Base-by-base conservation (phyloP, 2,329 filamentous ascomycete species). In the Pseudopyrenochaeta lycopersici region DNA sequence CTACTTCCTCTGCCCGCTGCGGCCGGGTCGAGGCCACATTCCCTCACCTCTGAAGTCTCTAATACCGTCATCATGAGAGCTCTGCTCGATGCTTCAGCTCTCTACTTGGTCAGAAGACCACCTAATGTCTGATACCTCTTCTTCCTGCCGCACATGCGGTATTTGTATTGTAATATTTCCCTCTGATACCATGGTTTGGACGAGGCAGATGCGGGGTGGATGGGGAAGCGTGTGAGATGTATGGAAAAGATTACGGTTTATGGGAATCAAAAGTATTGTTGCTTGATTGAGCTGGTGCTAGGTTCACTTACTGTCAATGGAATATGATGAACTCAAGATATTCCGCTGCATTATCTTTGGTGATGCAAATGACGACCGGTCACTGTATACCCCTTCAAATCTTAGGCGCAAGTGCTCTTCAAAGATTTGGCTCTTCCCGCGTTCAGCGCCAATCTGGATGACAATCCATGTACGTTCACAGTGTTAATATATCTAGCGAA, bases 121-220 rank as follows among this genome's bases (percentile, higher is more conserved):
- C 45, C 21, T 73, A 74, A 74, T 74, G 71, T 74, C 61, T 73
- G 61, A 73, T 70, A 64, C 58, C 57, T 64, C 56, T 64, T 65
- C 56, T 56, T 23, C 48, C 52, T 18, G 44, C 29, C 29, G 20
- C 36, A 11, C 30, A 45, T 51, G 52, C 33, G 47, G 44, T 29
- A 49, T 35, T 43, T 72, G 66, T 71, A 72, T 55, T 62, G 56
- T 70, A 68, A 59, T 64, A 41, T 49, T 60, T 60, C 44, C 52
- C 58, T 60, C 52, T 54, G 56, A 68, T 64, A 67, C 63, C 64
- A 66, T 50, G 62, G 54, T 41, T 44, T 48, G 54, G 38, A 14
- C 32, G 31, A 14, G 18, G 39, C 21, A 42, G 47, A 58, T 46
- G 49, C 33, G 52, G 23, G 9, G 18, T 39, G 29, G 30, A 12